phyloP scores from a whole-genome alignment of 768 basidiomycete species.

The Leccinum fibrillosum region DNA sequence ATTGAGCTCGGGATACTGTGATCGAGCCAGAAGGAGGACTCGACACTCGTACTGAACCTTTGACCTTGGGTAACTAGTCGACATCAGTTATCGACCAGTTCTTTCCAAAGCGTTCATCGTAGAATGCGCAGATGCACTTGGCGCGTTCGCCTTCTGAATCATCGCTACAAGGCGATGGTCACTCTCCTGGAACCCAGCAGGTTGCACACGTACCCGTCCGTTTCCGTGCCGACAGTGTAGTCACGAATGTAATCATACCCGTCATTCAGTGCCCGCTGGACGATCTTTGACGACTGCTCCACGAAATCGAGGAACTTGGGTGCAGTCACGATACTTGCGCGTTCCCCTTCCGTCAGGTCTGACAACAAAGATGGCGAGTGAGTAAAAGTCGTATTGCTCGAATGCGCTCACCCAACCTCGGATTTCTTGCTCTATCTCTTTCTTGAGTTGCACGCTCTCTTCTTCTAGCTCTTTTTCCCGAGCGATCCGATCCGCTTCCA shows the following conservation, averaged over 20 bases:
- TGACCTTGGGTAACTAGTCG: constrained; percentile 96
- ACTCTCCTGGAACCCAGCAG: not conserved
- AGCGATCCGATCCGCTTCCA: too few species aligned
- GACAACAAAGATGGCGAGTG: constrained; percentile 3
- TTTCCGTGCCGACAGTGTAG: constrained; percentile 87
- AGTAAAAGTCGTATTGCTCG: not conserved
- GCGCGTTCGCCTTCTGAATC: constrained; percentile 88
- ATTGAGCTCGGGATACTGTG: constrained; percentile 90
- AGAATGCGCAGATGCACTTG: constrained; percentile 88
- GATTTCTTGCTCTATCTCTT: too few species aligned
- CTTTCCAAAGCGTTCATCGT: constrained; percentile 85
- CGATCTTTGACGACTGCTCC: constrained; percentile 90
- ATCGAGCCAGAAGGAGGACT: not conserved
- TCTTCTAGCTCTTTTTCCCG: constrained; percentile 58
- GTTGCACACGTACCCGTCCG: constrained; percentile 61
- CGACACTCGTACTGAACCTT: constrained; percentile 4
- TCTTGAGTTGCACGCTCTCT: constrained; percentile 43
- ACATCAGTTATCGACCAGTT: constrained; percentile 94
- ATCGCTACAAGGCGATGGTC: constrained; percentile 49
- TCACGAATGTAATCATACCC: constrained; percentile 96
- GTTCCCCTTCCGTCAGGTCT: constrained; percentile 80
- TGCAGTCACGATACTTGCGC: constrained; percentile 73
- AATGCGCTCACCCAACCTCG: too few species aligned
- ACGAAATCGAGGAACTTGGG: constrained; percentile 94
- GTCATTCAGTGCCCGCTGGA: constrained; percentile 92